These are phyloP conservation scores for Suhomyces atakaporum DNA, from an alignment of 1,139 yeast genomes.

Conservation along the genomic window DNA sequence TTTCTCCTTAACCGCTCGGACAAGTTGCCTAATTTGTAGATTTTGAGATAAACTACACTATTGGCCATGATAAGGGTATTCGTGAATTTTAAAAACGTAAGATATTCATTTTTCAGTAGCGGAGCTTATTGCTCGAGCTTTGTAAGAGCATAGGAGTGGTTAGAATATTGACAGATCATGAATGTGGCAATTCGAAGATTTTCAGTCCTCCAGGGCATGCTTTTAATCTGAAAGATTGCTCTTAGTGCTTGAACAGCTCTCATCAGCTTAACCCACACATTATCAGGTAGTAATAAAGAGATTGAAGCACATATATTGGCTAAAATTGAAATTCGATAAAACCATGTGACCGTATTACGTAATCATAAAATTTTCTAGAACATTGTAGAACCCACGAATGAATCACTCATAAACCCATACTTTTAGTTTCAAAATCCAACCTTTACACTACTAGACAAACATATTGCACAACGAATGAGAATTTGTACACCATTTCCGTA, in stretches of 20 bases:
- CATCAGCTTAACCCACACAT: too few species aligned
- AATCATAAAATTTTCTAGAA: conserved; percentile 14
- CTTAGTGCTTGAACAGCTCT: too few species aligned
- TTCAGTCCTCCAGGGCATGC: too few species aligned
- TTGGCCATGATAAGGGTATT: too few species aligned
- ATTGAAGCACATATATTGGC: background rate
- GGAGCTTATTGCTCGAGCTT: too few species aligned
- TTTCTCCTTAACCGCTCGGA: conserved; percentile 62
- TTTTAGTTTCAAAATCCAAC: background rate
- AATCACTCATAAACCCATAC: background rate
- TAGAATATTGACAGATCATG: too few species aligned
- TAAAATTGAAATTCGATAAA: background rate
- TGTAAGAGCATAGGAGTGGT: too few species aligned
- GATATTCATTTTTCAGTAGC: too few species aligned
- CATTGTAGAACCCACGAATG: conserved; percentile 8
- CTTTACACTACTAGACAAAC: background rate
- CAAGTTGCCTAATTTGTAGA: conserved; percentile 41
- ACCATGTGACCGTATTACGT: conserved; percentile 3
- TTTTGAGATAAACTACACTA: too few species aligned
- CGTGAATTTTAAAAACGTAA: too few species aligned
- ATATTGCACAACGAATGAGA: conserved; percentile 10
- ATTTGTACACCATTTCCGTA: conserved; percentile 9
- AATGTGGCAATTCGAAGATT: too few species aligned
- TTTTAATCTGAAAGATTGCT: too few species aligned
- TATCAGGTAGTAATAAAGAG: background rate